Conservation (phyloP, 768 basidiomycete genomes). For the Kwoniella europaea region DNA sequence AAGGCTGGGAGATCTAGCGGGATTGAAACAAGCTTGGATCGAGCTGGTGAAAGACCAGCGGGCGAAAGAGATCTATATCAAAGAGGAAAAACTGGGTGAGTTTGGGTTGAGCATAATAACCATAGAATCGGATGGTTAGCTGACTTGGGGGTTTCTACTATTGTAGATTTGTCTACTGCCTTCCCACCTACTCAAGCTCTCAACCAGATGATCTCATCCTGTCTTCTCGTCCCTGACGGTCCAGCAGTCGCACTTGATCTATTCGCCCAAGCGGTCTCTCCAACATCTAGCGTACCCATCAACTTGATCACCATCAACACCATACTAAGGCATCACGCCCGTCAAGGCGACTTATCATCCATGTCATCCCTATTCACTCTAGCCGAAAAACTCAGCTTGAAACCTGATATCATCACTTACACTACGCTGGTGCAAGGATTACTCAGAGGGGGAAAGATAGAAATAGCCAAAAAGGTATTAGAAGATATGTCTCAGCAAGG, state of each 20-base stretch:
- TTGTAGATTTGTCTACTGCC: background rate
- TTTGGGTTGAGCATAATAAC: background rate
- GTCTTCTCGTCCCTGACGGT: slow-evolving; percentile 61
- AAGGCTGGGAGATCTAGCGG: slow-evolving; percentile 65
- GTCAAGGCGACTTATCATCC: slow-evolving; percentile 67
- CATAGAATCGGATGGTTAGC: background rate
- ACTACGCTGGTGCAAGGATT: slow-evolving; percentile 82
- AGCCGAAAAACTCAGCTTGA: slow-evolving; percentile 65
- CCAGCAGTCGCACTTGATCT: slow-evolving; percentile 59
- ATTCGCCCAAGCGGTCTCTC: slow-evolving; percentile 59
- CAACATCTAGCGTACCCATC: slow-evolving; percentile 65
- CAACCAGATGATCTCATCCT: slow-evolving; percentile 75
- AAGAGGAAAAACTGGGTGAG: slow-evolving; percentile 32
- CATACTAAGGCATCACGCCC: slow-evolving; percentile 71
- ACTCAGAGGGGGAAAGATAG: slow-evolving; percentile 69
- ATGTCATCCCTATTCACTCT: slow-evolving; percentile 67
- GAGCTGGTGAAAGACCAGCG: slow-evolving; percentile 52
- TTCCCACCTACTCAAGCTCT: slow-evolving; percentile 60
- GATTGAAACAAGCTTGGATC: slow-evolving; percentile 61
- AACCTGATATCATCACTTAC: slow-evolving; percentile 82
- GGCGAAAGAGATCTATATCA: slow-evolving; percentile 44
- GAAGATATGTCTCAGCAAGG: slow-evolving; percentile 77
- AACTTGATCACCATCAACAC: slow-evolving; percentile 82
- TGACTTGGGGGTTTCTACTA: background rate
- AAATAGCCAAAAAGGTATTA: slow-evolving; percentile 71